phyloP scores from a whole-genome alignment of 2,329 filamentous ascomycete species.

The Annulohypoxylon truncatum region DNA sequence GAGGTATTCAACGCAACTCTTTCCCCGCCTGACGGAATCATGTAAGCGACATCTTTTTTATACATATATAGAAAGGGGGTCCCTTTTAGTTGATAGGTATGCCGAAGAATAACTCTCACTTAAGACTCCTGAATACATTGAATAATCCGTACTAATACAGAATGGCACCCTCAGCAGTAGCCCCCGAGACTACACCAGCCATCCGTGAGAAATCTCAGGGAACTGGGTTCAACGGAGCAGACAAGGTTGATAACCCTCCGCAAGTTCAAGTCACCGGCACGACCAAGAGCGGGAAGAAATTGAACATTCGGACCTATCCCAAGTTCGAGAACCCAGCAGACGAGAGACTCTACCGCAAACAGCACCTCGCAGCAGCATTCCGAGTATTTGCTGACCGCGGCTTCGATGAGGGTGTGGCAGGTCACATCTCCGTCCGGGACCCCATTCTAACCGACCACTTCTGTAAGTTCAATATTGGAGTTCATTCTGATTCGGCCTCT shows the following conservation, averaged over 20 bases:
- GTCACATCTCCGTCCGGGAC: slow-evolving; percentile 72
- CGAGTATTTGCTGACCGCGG: slow-evolving; percentile 71
- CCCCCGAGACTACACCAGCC: slow-evolving; percentile 13
- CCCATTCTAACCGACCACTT: slow-evolving; percentile 68
- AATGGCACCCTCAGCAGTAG: slow-evolving; percentile 35
- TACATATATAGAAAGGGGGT: not conserved
- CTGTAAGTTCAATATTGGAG: slow-evolving; percentile 57
- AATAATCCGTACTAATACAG: not conserved
- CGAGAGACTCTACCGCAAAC: slow-evolving; percentile 68
- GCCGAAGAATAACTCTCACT: not conserved
- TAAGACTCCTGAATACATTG: not conserved
- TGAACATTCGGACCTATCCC: slow-evolving; percentile 48
- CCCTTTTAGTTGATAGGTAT: not conserved
- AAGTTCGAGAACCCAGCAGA: slow-evolving; percentile 62
- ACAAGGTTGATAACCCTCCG: slow-evolving; percentile 34
- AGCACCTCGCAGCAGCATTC: slow-evolving; percentile 70
- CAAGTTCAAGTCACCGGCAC: slow-evolving; percentile 46
- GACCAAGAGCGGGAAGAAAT: slow-evolving; percentile 47
- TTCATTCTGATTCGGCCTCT: not conserved
- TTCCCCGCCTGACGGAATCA: slow-evolving; percentile 33
- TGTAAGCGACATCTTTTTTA: slow-evolving; percentile 6
- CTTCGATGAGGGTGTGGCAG: slow-evolving; percentile 71
- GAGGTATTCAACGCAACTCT: slow-evolving; percentile 13
- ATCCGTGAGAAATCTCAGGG: slow-evolving; percentile 10
- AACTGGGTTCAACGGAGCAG: slow-evolving; percentile 31